Conservation (phyloP, 257 asterid genomes). For the Buddleja alternifolia region DNA sequence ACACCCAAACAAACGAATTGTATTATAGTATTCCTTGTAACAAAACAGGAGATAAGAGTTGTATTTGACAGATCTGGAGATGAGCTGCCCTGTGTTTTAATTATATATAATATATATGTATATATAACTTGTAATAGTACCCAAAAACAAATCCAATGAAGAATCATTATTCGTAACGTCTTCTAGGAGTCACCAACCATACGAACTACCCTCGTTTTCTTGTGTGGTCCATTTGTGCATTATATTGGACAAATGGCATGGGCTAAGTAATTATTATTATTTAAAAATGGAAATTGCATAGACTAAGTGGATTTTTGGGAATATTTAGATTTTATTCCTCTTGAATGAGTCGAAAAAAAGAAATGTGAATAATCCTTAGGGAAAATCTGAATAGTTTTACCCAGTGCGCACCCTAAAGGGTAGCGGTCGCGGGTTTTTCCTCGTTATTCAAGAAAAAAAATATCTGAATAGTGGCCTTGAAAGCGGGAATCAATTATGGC, state of each 20-base stretch:
- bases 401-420: no score
- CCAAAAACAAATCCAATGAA: background rate
- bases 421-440: no score
- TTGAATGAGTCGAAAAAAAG: background rate
- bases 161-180: constrained; percentile 26
- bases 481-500: no score
- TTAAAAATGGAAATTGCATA: constrained; percentile 7
- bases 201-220: no score
- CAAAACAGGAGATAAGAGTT: constrained; percentile 25
- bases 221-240: background rate
- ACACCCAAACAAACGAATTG: background rate
- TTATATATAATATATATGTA: no score
- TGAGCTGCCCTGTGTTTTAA: constrained; percentile 16
- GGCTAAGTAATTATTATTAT: no score
- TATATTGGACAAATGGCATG: constrained; percentile 7
- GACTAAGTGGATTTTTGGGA: background rate
- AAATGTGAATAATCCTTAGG: no score
- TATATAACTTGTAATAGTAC: background rate
- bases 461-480: no score
- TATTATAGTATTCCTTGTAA: background rate
- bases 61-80: constrained; percentile 30
- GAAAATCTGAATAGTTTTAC: no score
- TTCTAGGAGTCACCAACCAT: background rate
- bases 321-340: constrained; percentile 17
- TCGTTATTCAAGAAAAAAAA: no score